Evolutionary conservation across 202 grass and related monocot species (phyloP).

Genomic region (Panicum hallii): DNA sequence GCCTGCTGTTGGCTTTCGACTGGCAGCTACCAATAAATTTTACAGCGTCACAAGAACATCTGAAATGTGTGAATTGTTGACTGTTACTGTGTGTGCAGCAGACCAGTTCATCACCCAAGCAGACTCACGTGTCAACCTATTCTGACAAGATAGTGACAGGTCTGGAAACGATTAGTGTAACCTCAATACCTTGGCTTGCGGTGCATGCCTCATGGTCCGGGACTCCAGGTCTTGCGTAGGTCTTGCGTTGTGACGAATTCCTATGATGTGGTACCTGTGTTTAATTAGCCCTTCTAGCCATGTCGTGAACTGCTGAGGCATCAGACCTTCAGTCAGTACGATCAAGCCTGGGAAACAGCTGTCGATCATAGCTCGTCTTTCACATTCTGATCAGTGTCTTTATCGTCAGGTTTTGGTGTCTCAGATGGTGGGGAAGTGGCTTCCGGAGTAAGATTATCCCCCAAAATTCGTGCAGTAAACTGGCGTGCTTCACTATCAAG

Average conservation of each 20-base stretch:
- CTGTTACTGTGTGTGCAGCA: background rate
- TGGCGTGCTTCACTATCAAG: slow-evolving; percentile 77
- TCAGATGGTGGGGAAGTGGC: slow-evolving; percentile 34
- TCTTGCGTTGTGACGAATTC: background rate
- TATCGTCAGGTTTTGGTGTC: slow-evolving; percentile 37
- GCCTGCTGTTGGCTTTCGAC: background rate
- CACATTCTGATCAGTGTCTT: slow-evolving; percentile 36
- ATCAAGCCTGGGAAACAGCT: slow-evolving; percentile 1
- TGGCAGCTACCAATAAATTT: slow-evolving; percentile 32
- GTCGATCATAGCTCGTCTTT: slow-evolving; percentile 71
- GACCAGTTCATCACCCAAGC: slow-evolving; percentile 4
- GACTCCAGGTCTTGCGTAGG: background rate
- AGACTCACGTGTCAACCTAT: background rate
- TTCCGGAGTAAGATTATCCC: slow-evolving; percentile 51
- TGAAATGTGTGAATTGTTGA: background rate
- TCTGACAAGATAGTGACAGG: background rate
- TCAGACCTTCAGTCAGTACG: background rate
- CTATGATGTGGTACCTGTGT: slow-evolving; percentile 10
- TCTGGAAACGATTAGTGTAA: background rate
- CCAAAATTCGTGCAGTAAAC: slow-evolving; percentile 75
- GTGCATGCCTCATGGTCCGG: background rate
- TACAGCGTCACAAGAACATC: background rate
- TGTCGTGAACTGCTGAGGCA: slow-evolving; percentile 29
- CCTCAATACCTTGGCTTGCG: background rate
- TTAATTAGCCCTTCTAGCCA: slow-evolving; percentile 18